Percentiles rank a stretch among this genome's conserved stretches.
These are phyloP conservation scores for Quercus bicolor DNA, from an alignment of 306 rosid species.

Conservation along the genomic window DNA sequence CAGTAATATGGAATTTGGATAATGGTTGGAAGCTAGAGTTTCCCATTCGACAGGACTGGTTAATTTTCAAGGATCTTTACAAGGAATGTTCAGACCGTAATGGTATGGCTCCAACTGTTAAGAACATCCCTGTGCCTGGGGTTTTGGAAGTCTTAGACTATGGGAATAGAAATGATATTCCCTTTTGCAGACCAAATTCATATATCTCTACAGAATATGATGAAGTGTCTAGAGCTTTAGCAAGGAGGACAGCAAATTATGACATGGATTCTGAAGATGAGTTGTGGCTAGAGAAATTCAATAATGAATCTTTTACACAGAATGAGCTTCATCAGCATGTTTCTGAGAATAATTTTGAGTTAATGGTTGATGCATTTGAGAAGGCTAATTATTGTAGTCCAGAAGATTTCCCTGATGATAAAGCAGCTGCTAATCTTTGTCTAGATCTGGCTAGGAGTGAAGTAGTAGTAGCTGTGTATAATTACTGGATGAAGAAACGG, in stretches of 20 bases:
- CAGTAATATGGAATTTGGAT: slow-evolving; percentile 39
- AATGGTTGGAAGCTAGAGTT: slow-evolving; percentile 74
- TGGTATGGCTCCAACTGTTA: slow-evolving; percentile 30
- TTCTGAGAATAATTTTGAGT: slow-evolving; percentile 58
- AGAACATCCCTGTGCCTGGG: slow-evolving; percentile 67
- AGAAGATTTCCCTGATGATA: slow-evolving; percentile 44
- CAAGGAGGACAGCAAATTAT: slow-evolving; percentile 49
- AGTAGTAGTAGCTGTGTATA: slow-evolving; percentile 48
- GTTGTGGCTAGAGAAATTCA: slow-evolving; percentile 57
- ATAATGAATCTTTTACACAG: slow-evolving; percentile 20
- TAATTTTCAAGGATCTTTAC: slow-evolving; percentile 62
- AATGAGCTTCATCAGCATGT: slow-evolving; percentile 34
- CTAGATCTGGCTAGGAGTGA: slow-evolving; percentile 38
- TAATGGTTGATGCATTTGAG: slow-evolving; percentile 67
- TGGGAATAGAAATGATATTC: slow-evolving; percentile 23
- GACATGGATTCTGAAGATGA: slow-evolving; percentile 91
- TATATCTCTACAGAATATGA: slow-evolving; percentile 52
- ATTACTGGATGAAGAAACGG: slow-evolving; percentile 69
- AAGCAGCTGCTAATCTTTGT: slow-evolving; percentile 36
- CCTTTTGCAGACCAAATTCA: slow-evolving; percentile 44
- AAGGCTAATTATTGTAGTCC: slow-evolving; percentile 47
- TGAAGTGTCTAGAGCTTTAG: slow-evolving; percentile 61
- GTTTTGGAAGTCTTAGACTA: slow-evolving; percentile 49
- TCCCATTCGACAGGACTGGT: slow-evolving; percentile 51
- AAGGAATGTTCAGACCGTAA: slow-evolving; percentile 60